These are phyloP conservation scores for Nakataea oryzae DNA, from an alignment of 2,329 filamentous ascomycete genomes.

Conservation along the genomic window DNA sequence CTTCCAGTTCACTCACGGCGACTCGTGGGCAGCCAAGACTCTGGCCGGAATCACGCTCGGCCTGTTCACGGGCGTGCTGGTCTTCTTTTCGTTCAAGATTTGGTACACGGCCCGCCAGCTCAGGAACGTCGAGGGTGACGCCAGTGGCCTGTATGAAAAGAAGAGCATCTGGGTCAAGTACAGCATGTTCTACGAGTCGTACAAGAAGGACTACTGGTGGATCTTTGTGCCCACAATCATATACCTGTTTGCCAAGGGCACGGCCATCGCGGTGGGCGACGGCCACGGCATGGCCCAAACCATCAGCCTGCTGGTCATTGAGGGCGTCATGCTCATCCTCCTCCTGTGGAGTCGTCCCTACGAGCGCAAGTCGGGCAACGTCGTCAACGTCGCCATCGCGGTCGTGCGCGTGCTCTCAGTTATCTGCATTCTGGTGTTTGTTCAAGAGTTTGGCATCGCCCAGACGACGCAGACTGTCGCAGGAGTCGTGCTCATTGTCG, in stretches of 20 bases:
- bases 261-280: slow-evolving; percentile 73
- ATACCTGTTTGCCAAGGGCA: slow-evolving; percentile 86
- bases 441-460: slow-evolving; percentile 80
- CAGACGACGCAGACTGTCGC: slow-evolving; percentile 92
- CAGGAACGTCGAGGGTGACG: slow-evolving; percentile 66
- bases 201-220: slow-evolving; percentile 96
- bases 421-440: slow-evolving; percentile 81
- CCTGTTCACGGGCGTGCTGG: slow-evolving; percentile 72
- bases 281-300: slow-evolving; percentile 78
- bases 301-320: slow-evolving; percentile 68
- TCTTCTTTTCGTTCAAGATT: slow-evolving; percentile 77
- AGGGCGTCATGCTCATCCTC: slow-evolving; percentile 66
- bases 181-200: slow-evolving; percentile 93
- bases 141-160: slow-evolving; percentile 68
- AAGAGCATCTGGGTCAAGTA: slow-evolving; percentile 92
- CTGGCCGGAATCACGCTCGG: slow-evolving; percentile 74
- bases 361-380: slow-evolving; percentile 75
- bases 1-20: slow-evolving; percentile 86
- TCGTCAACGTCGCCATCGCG: slow-evolving; percentile 90
- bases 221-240: slow-evolving; percentile 80
- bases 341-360: slow-evolving; percentile 81
- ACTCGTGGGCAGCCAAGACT: slow-evolving; percentile 84
- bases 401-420: slow-evolving; percentile 82
- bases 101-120: slow-evolving; percentile 64
- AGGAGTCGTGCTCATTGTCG: slow-evolving; percentile 84